Conservation (phyloP, 1,284 basidiomycete species). For the Ustilago xerochloae region DNA sequence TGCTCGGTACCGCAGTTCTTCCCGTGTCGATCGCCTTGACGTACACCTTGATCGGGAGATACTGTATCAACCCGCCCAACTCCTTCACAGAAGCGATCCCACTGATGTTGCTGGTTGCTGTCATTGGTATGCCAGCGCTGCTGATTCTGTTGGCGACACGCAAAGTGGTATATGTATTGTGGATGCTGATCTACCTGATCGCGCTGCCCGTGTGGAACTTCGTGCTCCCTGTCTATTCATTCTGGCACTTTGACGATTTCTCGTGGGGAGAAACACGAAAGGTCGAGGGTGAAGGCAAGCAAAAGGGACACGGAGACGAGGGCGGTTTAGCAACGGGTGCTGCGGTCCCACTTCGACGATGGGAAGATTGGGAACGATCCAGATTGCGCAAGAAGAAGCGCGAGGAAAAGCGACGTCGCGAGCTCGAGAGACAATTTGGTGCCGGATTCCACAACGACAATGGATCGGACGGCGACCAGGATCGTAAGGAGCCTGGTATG, state of each 20-base stretch:
- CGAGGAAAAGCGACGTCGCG: constrained; percentile 79
- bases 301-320: constrained; percentile 79
- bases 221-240: constrained; percentile 82
- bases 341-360: constrained; percentile 86
- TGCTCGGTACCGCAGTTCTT: constrained; percentile 92
- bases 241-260: constrained; percentile 99
- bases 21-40: constrained; percentile 94
- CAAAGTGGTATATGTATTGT: constrained; percentile 93
- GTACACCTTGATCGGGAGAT: constrained; percentile 85
- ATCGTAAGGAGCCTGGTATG: constrained; percentile 43
- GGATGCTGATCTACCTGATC: constrained; percentile 95
- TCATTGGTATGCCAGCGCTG: constrained; percentile 91
- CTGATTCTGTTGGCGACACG: constrained; percentile 92
- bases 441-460: constrained; percentile 76
- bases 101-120: constrained; percentile 85
- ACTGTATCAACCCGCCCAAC: constrained; percentile 80
- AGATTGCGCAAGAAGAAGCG: constrained; percentile 88
- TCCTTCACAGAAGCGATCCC: constrained; percentile 94
- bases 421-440: constrained; percentile 70
- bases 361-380: constrained; percentile 99
- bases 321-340: constrained; percentile 73
- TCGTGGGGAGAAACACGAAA: constrained; percentile 99
- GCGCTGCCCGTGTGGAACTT: constrained; percentile 74
- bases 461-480: constrained; percentile 65
- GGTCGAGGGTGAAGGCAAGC: constrained; percentile 75